Base-by-base conservation (phyloP, 1,284 basidiomycete genomes). In the Vanrija sp. region DNA sequence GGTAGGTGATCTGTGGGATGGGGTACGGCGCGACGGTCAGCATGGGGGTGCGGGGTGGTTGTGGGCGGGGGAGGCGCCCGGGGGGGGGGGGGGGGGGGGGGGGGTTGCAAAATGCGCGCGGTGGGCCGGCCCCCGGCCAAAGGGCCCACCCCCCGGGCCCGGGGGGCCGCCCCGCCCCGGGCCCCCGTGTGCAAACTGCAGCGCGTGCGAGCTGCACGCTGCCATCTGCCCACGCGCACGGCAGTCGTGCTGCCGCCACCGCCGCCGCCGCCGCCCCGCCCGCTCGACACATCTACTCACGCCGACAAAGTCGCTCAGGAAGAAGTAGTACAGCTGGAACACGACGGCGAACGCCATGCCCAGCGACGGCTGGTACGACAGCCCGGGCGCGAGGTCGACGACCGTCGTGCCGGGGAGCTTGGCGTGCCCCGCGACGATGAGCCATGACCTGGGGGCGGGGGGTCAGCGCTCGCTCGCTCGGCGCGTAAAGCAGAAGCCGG, bases 271-370 rank as follows among this genome's bases (percentile, higher is more conserved):
- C 15, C 38, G 14, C 38, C n/a, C 38, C 54, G 16, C 28, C 28
- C 28, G 1, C 10, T 28, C 3, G 7, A 8, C 10, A 10, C 28
- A 8, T 28, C 28, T n/a, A 82, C 89, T 69, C 71, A 92, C 91
- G 26, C 88, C 88, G 52, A 86, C 89, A 25, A 83, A 65, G 3
- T 89, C 88, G 56, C 93, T 89, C 18, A 95, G 83, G 25, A 80
- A 57, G 65, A 84, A 79, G 73, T 92, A 95, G 75, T 93, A 95
- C 2, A 76, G 64, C 34, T 86, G 73, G 69, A 87, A 90, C 2
- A 82, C 54, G 1, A 77, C 74, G 6, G 83, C 80, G 63, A 82
- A 76, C 29, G 88, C 69, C 16, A 85, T 75, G 2, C 87, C 75
- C 42, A 80, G 78, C 68, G 88, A 90, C 59, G 86, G 72, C 58